Evolutionary conservation across 2,329 filamentous ascomycete species (phyloP), one percentile per base, ranked within the genome.

Genomic region (Penicillium sp.): DNA sequence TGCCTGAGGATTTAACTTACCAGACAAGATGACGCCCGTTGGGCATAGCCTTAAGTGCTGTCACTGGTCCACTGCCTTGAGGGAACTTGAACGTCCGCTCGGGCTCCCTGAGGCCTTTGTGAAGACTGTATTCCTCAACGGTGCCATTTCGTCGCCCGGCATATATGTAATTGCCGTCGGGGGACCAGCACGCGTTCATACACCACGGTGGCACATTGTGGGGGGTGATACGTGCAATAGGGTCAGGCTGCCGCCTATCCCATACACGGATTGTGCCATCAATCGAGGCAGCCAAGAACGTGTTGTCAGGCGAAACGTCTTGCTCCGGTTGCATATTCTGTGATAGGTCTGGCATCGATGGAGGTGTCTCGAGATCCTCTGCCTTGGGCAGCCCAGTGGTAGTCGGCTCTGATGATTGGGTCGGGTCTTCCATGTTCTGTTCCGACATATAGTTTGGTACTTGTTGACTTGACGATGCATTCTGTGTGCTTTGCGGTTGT

Each of bases 111-210:
- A 89, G 78, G 1, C 84, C 80, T 62, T 90, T 89, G 66, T 93
- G 89, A 14, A 99, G 77, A 63, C 83, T 89, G 71, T 88, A 99
- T 70, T 99, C 93, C 60, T 99, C 93, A 0, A 99, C 93, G 0
- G 89, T 95, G 43, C 89, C 82, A 69, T 97, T 97, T 50, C 93
- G 80, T 25, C 93, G 79, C 0, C 93, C 93, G 0, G 88, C 91
- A 71, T 95, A 99, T 61, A 99, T 91, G 70, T 83, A 89, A 71
- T 97, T 97, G 12, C 93, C 93, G 66, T 96, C 88, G 0, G 90
- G 90, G 46, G 87, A 92, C 93, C 93, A 99, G 73, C 90, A 95
- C 0, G 90, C 89, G 58, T 89, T 91, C 84, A 95, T 96, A 70
- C 92, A 97, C 92, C 92, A 99, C 0, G 92, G 93, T 1, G 93